Base-by-base conservation (phyloP, 192 early-diverging fungal species). In the Backusella luteola region DNA sequence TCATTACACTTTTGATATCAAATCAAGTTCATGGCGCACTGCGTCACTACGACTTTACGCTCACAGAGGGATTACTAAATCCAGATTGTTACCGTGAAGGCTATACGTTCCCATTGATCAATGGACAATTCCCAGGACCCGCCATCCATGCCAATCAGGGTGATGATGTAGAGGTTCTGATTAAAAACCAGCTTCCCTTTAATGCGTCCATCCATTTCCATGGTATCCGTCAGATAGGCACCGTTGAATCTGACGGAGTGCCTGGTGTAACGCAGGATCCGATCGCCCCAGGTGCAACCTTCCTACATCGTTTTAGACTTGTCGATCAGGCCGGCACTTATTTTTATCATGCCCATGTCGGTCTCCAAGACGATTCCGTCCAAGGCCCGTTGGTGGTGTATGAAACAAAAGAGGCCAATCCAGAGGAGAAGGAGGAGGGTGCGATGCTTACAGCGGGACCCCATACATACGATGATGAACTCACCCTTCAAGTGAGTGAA, bases 211-310 rank as follows among this genome's bases (percentile, higher is more conserved):
- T 89, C 34, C 88, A 89, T 73, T 86, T 80, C 69, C 87, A 89
- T 76, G 88, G 88, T 8, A 76, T 87, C 21, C 84, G 78, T 0
- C 85, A 87, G 73, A 36, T 72, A 0, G 71, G 70, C 12, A 78
- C 84, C 2, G 76, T 70, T 4, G 84, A 80, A 35, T 81, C 82
- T 11, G 88, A 89, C 34, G 87, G 88, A 49, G 85, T 86, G 12
- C 90, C 93, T 17, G 91, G 89, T 21, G 85, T 90, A 82, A 93
- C 88, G 66, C 85, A 88, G 36, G 77, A 81, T 73, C 84, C 87
- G 2, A 89, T 89, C 44, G 79, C 80, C 3, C 76, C 87, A 11
- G 83, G 84, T 1, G 66, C 66, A 14, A 77, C 73, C 14, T 89
- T 81, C 56, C 77, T 81, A 1, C 81, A 87, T 69, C 79, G 83